A percentile compares a stretch with the other conserved stretches of the same genome.
phyloP scores from a whole-genome alignment of 164 flowering plant species.

The Magnolia changhungtana region DNA sequence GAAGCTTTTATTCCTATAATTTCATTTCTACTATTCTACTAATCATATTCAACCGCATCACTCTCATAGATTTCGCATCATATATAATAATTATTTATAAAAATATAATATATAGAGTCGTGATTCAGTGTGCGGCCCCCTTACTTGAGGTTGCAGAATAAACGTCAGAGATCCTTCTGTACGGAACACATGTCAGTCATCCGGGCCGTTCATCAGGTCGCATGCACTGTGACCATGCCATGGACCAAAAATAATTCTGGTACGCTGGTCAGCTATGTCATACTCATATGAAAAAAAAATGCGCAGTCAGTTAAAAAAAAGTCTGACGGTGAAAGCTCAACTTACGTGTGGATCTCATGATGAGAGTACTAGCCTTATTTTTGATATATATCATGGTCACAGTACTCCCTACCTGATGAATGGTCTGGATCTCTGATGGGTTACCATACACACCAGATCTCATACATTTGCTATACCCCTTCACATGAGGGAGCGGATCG shows the following conservation, averaged over 20 bases:
- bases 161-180: background rate
- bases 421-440: background rate
- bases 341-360: too few species aligned
- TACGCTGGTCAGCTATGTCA: background rate
- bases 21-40: background rate
- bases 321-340: background rate
- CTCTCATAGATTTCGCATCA: background rate
- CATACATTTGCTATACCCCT: background rate
- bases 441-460: background rate
- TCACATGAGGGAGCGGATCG: background rate
- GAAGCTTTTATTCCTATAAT: background rate
- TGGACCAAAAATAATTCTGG: background rate
- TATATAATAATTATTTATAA: too few species aligned
- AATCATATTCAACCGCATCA: background rate
- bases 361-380: too few species aligned
- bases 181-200: background rate
- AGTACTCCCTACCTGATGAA: background rate
- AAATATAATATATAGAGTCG: background rate
- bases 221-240: background rate
- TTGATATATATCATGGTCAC: background rate
- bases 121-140: background rate
- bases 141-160: background rate
- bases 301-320: background rate
- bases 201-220: background rate
- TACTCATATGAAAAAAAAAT: background rate